phyloP scores from a whole-genome alignment of 2,329 filamentous ascomycete genomes.

The Hypoxylon sp. region DNA sequence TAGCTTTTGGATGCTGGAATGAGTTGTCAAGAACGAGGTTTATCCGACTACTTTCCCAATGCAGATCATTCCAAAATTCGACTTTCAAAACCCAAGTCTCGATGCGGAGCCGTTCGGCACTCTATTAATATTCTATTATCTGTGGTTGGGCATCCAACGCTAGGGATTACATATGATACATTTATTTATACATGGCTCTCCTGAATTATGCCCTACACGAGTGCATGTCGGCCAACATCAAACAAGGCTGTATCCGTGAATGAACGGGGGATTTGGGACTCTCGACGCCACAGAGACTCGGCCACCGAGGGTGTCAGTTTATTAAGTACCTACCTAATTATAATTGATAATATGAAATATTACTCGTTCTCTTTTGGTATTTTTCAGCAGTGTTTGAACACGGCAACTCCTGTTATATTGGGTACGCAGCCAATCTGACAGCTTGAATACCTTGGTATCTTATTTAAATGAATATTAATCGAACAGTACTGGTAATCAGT shows the following conservation, averaged over 20 bases:
- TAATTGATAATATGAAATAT: slow-evolving; percentile 31
- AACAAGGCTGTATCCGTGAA: slow-evolving; percentile 1
- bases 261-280: neutral
- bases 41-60: neutral
- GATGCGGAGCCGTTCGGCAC: slow-evolving; percentile 1
- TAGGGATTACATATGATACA: slow-evolving; percentile 4
- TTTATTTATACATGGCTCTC: slow-evolving; percentile 1
- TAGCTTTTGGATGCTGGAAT: neutral
- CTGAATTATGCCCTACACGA: slow-evolving; percentile 8
- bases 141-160: neutral
- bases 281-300: slow-evolving; percentile 2
- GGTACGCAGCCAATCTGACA: neutral
- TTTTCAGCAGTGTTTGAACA: neutral
- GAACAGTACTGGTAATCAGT: neutral
- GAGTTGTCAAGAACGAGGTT: neutral
- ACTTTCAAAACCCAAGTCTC: neutral
- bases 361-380: neutral
- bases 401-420: neutral
- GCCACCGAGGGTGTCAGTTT: neutral
- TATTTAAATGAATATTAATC: neutral
- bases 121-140: slow-evolving; percentile 15
- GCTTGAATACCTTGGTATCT: too few species aligned
- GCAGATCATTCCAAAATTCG: neutral
- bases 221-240: slow-evolving; percentile 4
- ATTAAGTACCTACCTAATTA: slow-evolving; percentile 20